Evolutionary conservation across 2,329 filamentous ascomycete genomes (phyloP), one percentile per base, ranked within the genome.

Genomic region (Xylaria sp.): DNA sequence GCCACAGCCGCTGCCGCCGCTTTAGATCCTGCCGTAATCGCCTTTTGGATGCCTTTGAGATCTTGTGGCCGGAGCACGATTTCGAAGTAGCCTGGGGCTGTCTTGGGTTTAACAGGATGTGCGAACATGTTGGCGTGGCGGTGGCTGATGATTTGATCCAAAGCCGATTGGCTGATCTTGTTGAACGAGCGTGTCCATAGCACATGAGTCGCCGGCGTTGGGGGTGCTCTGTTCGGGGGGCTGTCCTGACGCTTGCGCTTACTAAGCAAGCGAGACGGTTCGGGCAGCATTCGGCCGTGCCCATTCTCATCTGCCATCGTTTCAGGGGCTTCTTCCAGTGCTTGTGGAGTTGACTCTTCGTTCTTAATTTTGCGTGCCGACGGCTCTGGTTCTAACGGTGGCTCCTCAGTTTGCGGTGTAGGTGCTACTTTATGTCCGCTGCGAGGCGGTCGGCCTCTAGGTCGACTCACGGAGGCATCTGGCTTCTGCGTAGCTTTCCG

Each of bases 41-140:
- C 87, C 48, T 87, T 82, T 57, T 89, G 87, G 63, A 93, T 91
- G 2, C 84, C 86, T 60, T 90, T 92, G 44, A 93, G 81, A 67
- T 92, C 88, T 66, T 91, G 88, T 0, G 90, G 87, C 44, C 87
- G 85, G 50, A 89, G 79, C 39, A 93, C 87, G 48, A 92, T 82
- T 59, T 85, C 84, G 57, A 82, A 84, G 66, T 93, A 93, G 4
- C 88, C 88, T 0, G 89, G 89, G 0, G 89, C 90, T 63, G 91
- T 87, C 37, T 83, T 83, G 60, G 91, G 88, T 9, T 88, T 87
- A 44, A 93, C 81, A 1, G 88, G 86, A 50, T 87, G 86, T 22
- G 88, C 86, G 67, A 93, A 93, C 72, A 91, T 90, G 61, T 90
- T 91, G 42, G 89, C 90, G 62, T 89, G 84, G 29, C 89, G 87